Base-by-base conservation (phyloP, 2,329 filamentous ascomycete species). In the Rutstroemia sp. region DNA sequence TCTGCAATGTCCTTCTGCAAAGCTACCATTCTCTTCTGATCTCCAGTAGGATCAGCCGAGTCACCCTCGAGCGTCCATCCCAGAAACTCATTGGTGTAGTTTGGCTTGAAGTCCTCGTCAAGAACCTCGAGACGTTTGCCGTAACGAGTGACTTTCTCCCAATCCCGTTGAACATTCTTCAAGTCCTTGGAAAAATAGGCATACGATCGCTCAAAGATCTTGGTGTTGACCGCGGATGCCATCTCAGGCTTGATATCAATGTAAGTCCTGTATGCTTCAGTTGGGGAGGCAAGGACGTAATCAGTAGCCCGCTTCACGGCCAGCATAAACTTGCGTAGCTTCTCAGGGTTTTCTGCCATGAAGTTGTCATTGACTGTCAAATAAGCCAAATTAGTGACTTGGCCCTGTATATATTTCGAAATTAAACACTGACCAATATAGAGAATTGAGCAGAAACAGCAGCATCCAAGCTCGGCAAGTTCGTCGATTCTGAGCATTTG, bases 401-500 rank as follows among this genome's bases (percentile, higher is more conserved):
- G 10, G 12, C 1, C 10, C 30, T 34, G 30, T 34, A 34, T 34
- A 5, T 4, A 4, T 34, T 19, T 6, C 10, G 14, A 21, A 41
- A n/a, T 12, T 5, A 7, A 9, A 21, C 50, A 55, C 30, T 34
- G 10, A 68, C 83, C 87, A 61, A 91, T 91, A 76, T 91, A 90
- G 42, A 91, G 77, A 70, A 91, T 88, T 27, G 83, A 83, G 73
- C 87, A 91, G 80, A 91, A 91, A 77, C 87, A 91, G 80, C 87
- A 91, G 75, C 87, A 91, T 50, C 87, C 87, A 3, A 90, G 77
- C 70, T 90, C 85, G 37, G 87, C 87, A 27, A 91, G 83, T 74
- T 90, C 81, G 69, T 91, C 87, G 67, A 91, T 91, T 65, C 87
- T 83, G 18, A 91, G 80, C 87, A 91, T 90, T 72, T 88, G 83